Evolutionary conservation across 495 filamentous ascomycete genomes (phyloP), one percentile per base, ranked within the genome.

Genomic region (Lindgomyces ingoldianus): DNA sequence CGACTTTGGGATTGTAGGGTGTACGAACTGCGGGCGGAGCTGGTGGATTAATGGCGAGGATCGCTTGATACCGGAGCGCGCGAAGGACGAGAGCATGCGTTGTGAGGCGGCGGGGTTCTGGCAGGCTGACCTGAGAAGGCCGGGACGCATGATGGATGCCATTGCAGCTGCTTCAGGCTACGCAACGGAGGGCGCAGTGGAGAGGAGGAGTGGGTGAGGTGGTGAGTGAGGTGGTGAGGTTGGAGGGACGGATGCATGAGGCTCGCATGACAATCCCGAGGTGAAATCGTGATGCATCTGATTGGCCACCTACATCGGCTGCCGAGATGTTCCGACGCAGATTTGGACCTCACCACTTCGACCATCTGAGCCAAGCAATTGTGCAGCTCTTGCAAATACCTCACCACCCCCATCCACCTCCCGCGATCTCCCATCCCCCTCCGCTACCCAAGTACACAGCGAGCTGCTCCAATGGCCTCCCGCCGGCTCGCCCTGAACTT

Each of bases 401-500:
- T 60, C 52, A 44, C 47, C 44, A 11, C 16, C 46, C 48, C 29
- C 49, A 47, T 46, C 33, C 63, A 24, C 18, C 45, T 33, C 51
- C 14, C 12, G 50, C 57, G 48, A 65, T 58, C 66, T 19, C 60
- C 26, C 44, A 65, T 27, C 50, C 56, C 62, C 52, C 54, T 52
- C 57, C 49, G 24, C 56, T 22, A 1, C 39, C 57, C 42, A 24
- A 29, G 12, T 33, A 22, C 57, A 42, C 53, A 25, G 26, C 53
- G 52, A 56, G 48, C 59, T 29, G 68, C 73, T 76, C 74, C 82
- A 82, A 97, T 97, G 93, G 92, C 92, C 81, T 96, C 93, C 75
- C 84, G 91, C 84, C 89, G 90, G 83, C 84, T 97, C 77, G 91
- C 92, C 75, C 82, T 91, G 70, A 93, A 89, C 81, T 83, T 97